Evolutionary conservation across 2,329 filamentous ascomycete species (phyloP).

Genomic region (Aspergillus calidoustus): DNA sequence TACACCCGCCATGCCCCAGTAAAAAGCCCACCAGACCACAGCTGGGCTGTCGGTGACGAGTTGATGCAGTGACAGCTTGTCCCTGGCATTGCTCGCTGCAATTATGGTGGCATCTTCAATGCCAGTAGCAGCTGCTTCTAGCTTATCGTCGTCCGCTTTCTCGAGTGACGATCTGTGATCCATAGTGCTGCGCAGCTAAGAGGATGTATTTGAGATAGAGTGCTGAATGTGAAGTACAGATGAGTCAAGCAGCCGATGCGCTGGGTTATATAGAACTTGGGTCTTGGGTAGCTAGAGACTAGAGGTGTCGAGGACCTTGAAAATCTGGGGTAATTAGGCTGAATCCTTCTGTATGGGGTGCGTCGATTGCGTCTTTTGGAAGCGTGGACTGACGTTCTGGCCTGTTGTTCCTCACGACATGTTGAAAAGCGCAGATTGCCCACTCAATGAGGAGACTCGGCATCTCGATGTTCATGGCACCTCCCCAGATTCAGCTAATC

Average conservation of each 20-base stretch:
- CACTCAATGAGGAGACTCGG: background rate
- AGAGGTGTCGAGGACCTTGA: background rate
- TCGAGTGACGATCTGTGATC: background rate
- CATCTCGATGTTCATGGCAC: background rate
- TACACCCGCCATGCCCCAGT: background rate
- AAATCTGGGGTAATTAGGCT: background rate
- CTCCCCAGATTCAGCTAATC: background rate
- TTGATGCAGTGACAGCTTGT: background rate
- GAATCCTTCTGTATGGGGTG: background rate
- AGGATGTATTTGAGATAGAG: background rate
- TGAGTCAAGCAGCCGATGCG: background rate
- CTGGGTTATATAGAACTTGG: background rate
- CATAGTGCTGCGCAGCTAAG: background rate
- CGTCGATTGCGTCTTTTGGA: background rate
- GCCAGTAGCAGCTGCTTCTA: background rate
- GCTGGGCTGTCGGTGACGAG: background rate
- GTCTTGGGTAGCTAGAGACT: no score
- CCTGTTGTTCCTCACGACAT: background rate
- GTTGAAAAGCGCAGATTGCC: background rate
- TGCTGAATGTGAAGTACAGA: background rate
- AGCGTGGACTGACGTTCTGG: background rate
- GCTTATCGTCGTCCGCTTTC: background rate
- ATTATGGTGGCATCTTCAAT: background rate
- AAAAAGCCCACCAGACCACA: no score
- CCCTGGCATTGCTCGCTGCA: background rate